Evolutionary conservation across 345 rosid species (phyloP), one percentile per base, ranked within the genome.

Genomic region (Mangifera indica): DNA sequence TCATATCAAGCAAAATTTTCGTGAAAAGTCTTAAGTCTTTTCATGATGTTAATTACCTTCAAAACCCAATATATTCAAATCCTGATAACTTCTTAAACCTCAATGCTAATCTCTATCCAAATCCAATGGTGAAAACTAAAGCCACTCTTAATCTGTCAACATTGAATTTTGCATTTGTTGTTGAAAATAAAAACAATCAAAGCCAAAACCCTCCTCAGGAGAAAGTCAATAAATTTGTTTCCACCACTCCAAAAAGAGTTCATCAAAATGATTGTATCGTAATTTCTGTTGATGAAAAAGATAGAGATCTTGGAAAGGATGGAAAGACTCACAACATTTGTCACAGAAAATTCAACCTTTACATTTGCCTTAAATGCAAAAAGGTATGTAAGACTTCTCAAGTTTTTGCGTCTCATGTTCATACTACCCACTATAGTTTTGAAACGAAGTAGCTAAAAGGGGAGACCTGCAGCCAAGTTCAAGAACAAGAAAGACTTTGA

Each of bases 311-410:
- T 20, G 17, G 7, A 37, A 37, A 37, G 2, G 67, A 63, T 63
- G 53, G 52, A 17, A 9, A 11, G 22, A 44, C 4, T 21, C 53
- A 63, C 18, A 44, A 53, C 32, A 10, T 44, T 24, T 25, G 20
- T 48, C n/a, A 21, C 4, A 13, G 2, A 17, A 63, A 63, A 42
- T 12, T 20, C 14, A 32, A 32, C 2, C 55, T 55, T 64, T 64
- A 64, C 34, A 64, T 20, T 14, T 64, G 68, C 37, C 54, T 55
- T 64, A 64, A 64, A 46, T 64, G 55, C 55, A 14, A 46, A 24
- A 1, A 46, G 17, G 15, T 45, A n/a, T 22, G 24, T 7, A 13
- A 8, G 7, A 64, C 68, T 24, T 64, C 68, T 46, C 68, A 64
- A 18, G 14, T 7, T 7, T 64, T 64, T 46, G 68, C 68, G 7